Evolutionary conservation across 2,329 filamentous ascomycete genomes (phyloP).

Genomic region (Fusarium coicis): DNA sequence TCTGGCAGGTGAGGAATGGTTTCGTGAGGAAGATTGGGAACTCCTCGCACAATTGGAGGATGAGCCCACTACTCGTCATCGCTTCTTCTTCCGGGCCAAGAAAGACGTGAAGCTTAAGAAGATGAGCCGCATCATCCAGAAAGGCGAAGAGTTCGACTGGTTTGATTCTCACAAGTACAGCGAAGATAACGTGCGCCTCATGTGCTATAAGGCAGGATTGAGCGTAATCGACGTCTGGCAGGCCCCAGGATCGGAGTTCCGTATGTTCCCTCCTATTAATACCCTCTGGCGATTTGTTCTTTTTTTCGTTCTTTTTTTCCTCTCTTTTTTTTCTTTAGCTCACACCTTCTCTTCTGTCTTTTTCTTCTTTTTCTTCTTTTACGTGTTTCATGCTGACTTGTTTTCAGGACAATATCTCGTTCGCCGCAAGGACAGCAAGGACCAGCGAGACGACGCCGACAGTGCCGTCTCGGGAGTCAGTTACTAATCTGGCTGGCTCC

Average conservation of each 20-base stretch:
- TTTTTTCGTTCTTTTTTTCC: background rate
- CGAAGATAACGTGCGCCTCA: conserved; percentile 50
- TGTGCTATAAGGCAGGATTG: conserved; percentile 54
- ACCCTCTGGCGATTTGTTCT: background rate
- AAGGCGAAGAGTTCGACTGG: conserved; percentile 54
- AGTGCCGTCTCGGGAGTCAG: conserved; percentile 51
- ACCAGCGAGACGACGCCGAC: conserved; percentile 51
- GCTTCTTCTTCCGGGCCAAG: conserved; percentile 54
- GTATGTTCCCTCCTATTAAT: conserved; percentile 39
- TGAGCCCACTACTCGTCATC: conserved; percentile 52
- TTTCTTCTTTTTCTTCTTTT: conserved; percentile 5
- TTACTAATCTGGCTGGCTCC: conserved; percentile 22
- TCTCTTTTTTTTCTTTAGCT: background rate
- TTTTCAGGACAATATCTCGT: conserved; percentile 53
- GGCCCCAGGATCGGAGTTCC: conserved; percentile 52
- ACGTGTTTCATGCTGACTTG: conserved; percentile 34
- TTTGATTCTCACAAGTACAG: conserved; percentile 57
- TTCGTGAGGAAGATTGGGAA: conserved; percentile 53
- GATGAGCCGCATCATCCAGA: conserved; percentile 41
- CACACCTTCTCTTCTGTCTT: background rate
- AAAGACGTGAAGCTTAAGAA: conserved; percentile 45
- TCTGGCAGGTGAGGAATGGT: conserved; percentile 49
- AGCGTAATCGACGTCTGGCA: conserved; percentile 51
- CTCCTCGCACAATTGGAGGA: conserved; percentile 51
- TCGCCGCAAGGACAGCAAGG: conserved; percentile 44